Evolutionary conservation across 768 basidiomycete genomes (phyloP).

Genomic region (Chalciporus piperatus): DNA sequence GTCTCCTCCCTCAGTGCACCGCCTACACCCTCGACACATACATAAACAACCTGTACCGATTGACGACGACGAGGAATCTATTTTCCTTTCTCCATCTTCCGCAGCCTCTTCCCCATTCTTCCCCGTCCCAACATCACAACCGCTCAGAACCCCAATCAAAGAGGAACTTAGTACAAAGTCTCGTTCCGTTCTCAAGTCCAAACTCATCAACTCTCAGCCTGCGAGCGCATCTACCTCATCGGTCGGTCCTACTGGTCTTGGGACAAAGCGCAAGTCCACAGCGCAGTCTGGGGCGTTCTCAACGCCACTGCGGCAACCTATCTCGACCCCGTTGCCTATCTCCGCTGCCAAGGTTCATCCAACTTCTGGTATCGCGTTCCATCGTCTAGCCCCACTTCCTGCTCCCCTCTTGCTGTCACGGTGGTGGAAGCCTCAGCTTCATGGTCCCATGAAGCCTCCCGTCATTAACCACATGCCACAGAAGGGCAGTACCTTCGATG

Average conservation of each 20-base stretch:
- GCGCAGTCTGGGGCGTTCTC: constrained; percentile 43
- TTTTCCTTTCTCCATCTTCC: constrained; percentile 53
- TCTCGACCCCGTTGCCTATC: constrained; percentile 37
- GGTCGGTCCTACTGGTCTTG: constrained; percentile 39
- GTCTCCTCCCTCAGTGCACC: constrained; percentile 44
- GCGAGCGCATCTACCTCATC: constrained; percentile 5
- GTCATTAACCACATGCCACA: constrained; percentile 26
- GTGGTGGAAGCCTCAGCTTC: constrained; percentile 26
- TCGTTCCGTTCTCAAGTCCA: constrained; percentile 41
- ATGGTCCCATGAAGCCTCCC: constrained; percentile 29
- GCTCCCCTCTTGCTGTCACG: constrained; percentile 30
- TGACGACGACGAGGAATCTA: constrained; percentile 57
- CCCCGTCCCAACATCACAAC: constrained; percentile 43
- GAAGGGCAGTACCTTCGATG: constrained; percentile 47
- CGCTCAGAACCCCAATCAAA: constrained; percentile 63
- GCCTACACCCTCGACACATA: constrained; percentile 42
- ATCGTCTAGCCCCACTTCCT: constrained; percentile 34
- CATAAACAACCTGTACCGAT: constrained; percentile 26
- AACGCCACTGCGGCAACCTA: constrained; percentile 55
- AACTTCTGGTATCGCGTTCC: constrained; percentile 33
- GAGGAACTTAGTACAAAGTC: constrained; percentile 38
- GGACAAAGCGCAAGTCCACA: constrained; percentile 65
- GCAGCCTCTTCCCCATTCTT: constrained; percentile 40
- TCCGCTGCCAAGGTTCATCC: constrained; percentile 33
- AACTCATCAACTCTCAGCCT: constrained; percentile 26